These are phyloP conservation scores for Paramyrothecium sp. DNA, from an alignment of 2,329 filamentous ascomycete genomes.

Conservation along the genomic window DNA sequence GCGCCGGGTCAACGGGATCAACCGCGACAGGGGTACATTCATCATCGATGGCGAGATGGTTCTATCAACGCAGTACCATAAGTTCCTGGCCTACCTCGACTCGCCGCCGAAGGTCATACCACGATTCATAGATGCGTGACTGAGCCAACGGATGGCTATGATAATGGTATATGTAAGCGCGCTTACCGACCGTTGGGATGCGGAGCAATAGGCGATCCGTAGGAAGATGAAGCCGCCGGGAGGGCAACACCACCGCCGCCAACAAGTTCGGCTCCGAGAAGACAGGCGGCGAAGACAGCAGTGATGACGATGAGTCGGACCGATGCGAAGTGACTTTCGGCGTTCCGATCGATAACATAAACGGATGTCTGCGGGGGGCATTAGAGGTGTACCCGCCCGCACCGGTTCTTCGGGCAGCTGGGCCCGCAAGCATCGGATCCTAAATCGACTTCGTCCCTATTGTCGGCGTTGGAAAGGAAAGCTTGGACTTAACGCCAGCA, in stretches of 20 bases:
- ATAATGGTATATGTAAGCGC: not conserved
- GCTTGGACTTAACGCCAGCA: no score
- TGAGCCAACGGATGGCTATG: not conserved
- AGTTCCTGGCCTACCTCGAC: not conserved
- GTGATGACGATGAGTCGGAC: not conserved
- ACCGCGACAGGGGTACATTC: not conserved
- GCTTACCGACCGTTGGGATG: not conserved
- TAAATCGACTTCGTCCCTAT: not conserved
- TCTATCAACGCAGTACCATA: not conserved
- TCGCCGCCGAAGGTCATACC: not conserved
- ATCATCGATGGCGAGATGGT: not conserved
- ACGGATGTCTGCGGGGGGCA: no score
- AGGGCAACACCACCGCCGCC: no score
- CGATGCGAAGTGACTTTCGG: not conserved
- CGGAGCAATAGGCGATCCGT: not conserved
- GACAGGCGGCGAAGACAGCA: no score
- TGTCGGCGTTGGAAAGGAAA: not conserved
- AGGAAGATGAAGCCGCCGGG: not conserved
- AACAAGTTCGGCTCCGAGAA: no score
- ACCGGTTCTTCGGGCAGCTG: not conserved
- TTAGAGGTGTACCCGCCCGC: not conserved
- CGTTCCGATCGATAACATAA: not conserved
- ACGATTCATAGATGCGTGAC: not conserved
- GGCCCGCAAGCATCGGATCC: not conserved
- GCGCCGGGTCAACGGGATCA: not conserved